Evolutionary conservation across 2,329 filamentous ascomycete species (phyloP).

Genomic region (Biscogniauxia mediterranea): DNA sequence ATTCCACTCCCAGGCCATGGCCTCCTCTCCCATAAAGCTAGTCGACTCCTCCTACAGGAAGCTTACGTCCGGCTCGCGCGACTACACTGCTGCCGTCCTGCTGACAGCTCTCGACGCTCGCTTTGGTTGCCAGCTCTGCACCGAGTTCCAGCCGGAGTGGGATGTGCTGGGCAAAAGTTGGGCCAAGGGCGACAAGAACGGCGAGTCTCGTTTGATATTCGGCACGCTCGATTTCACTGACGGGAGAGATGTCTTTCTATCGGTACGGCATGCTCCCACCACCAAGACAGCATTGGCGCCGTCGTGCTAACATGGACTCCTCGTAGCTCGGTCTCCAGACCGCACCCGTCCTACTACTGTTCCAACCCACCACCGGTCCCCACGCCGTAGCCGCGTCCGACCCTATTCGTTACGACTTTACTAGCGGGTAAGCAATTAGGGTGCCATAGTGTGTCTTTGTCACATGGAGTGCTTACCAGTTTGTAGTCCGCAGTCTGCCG

Average conservation of each 20-base stretch:
- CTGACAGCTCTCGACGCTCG: conserved; percentile 82
- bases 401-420: conserved; percentile 83
- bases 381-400: conserved; percentile 68
- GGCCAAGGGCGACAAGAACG: conserved; percentile 77
- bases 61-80: conserved; percentile 72
- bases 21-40: conserved; percentile 70
- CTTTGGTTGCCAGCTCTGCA: conserved; percentile 83
- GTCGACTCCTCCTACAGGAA: conserved; percentile 72
- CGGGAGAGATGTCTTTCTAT: conserved; percentile 81
- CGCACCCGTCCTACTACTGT: conserved; percentile 84
- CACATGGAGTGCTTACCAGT: conserved; percentile 13
- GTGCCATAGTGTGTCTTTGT: not conserved
- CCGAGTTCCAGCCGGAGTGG: conserved; percentile 93
- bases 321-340: conserved; percentile 85
- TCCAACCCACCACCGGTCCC: conserved; percentile 79
- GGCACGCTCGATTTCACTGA: conserved; percentile 84
- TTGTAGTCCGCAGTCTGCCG: conserved; percentile 67
- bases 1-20: conserved; percentile 67
- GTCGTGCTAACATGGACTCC: conserved; percentile 11
- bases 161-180: conserved; percentile 83
- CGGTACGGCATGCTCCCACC: conserved; percentile 53
- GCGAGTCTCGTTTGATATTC: conserved; percentile 71
- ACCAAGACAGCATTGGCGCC: conserved; percentile 2
- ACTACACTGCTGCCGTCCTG: conserved; percentile 80
- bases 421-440: conserved; percentile 59